Evolutionary conservation across 805 yeast species (phyloP), one percentile per base, ranked within the genome.

Genomic region (Schizosaccharomyces japonicus): DNA sequence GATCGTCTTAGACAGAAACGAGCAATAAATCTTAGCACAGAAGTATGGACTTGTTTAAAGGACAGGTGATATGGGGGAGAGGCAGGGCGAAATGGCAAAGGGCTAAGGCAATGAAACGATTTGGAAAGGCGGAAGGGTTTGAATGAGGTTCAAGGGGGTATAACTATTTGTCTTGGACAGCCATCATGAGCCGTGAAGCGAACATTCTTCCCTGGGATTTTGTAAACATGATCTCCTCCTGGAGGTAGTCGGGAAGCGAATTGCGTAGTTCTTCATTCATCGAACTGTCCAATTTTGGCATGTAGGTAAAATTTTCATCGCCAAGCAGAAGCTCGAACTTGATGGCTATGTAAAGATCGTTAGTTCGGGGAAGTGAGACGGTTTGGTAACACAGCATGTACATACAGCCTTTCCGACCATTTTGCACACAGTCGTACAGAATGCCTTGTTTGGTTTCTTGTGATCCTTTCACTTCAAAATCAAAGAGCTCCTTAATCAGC

Each of bases 171-270:
- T 36, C 42, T 19, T 36, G 42, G 5, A 36, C 15, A 36, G 42
- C 42, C 27, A 19, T 36, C 42, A 36, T 36, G 4, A 36, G 13
- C 23, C 42, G 25, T 19, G 42, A 25, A 17, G 42, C 17, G 23
- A 36, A 36, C 23, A 36, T 7, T 21, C 23, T 36, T 36, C 42
- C 42, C 11, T 36, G 42, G 7, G 17, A 25, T 21, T 36, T 36
- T n/a, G 42, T 36, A 36, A 36, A 36, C 13, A 36, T 36, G 6
- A 36, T 36, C 11, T 36, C 42, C 23, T 36, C 42, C 23, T n/a
- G 13, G 13, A 36, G 26, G n/a, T 36, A 36, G 17, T 36, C 42
- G 7, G 42, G 42, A 3, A 36, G 23, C 8, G 17, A 23, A 7
- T 36, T 21, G 27, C 17, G 17, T n/a, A 36, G 23, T 11, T 36